Evolutionary conservation across 352 stramenopile species (phyloP).

Genomic region (Phytophthora crassamura): DNA sequence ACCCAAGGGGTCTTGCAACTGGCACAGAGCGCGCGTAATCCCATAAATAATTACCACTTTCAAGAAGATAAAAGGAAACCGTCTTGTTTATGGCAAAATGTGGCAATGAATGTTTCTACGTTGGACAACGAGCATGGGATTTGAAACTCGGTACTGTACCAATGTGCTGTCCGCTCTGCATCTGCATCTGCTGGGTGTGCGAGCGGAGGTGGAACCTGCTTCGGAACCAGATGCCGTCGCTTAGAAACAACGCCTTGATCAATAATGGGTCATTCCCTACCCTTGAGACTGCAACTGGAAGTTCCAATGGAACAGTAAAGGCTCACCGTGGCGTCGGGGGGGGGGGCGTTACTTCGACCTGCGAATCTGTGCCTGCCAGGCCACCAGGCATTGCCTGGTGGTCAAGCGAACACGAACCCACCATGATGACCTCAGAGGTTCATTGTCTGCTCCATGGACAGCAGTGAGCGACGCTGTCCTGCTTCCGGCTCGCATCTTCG

Average conservation of each 20-base stretch:
- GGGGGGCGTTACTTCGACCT: background rate
- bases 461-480: conserved; percentile 14
- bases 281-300: conserved; percentile 16
- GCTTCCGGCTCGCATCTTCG: conserved; percentile 27
- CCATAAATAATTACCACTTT: conserved; percentile 3
- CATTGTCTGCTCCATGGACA: conserved; percentile 8
- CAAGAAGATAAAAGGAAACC: too few relatives aligned
- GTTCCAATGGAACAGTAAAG: conserved; percentile 11
- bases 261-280: too few relatives aligned
- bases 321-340: conserved; percentile 6
- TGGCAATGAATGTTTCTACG: conserved; percentile 17
- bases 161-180: conserved; percentile 16
- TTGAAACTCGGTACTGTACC: conserved; percentile 10
- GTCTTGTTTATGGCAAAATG: background rate
- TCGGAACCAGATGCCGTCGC: conserved; percentile 21
- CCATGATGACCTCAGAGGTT: background rate
- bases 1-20: conserved; percentile 13
- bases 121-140: conserved; percentile 22
- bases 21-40: conserved; percentile 15
- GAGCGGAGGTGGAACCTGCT: conserved; percentile 25
- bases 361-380: background rate
- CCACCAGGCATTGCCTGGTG: too few relatives aligned
- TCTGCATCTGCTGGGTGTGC: conserved; percentile 20
- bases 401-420: conserved; percentile 3
- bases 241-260: conserved; percentile 12